Conservation (phyloP, 805 yeast genomes). For the Suhomyces emberorum region DNA sequence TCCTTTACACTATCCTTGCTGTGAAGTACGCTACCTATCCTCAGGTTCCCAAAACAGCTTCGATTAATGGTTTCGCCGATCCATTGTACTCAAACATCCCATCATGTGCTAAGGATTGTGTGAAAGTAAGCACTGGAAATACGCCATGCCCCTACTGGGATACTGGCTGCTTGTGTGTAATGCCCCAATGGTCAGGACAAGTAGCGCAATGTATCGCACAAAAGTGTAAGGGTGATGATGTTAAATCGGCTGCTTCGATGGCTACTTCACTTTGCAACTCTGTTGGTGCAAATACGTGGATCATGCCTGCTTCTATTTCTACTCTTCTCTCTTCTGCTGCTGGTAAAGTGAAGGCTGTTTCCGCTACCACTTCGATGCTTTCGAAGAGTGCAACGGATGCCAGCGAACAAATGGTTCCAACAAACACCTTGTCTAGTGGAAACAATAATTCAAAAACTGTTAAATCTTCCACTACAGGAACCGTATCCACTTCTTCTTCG, state of each 20-base stretch:
- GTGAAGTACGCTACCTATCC: conserved; percentile 40
- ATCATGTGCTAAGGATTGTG: conserved; percentile 42
- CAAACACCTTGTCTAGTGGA: no score
- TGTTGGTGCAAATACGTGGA: conserved; percentile 44
- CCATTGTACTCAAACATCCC: conserved; percentile 13
- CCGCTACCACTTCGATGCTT: no score
- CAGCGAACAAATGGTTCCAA: no score
- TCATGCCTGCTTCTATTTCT: conserved; percentile 43
- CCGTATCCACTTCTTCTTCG: neutral
- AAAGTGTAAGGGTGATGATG: conserved; percentile 35
- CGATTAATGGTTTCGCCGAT: conserved; percentile 48
- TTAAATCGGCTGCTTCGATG: conserved; percentile 35
- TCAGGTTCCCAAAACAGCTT: conserved; percentile 44
- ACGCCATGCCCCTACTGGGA: conserved; percentile 56
- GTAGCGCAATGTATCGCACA: conserved; percentile 43
- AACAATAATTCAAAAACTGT: no score
- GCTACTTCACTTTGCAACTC: conserved; percentile 41
- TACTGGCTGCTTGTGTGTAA: conserved; percentile 48
- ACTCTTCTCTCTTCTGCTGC: conserved; percentile 27
- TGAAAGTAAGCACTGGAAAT: conserved; percentile 30
- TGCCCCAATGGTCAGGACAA: conserved; percentile 44
- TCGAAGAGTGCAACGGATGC: no score
- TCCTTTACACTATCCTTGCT: conserved; percentile 3
- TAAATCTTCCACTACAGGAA: neutral
- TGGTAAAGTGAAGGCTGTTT: conserved; percentile 9